These are phyloP conservation scores for Vanderwaltozyma polyspora DNA, from an alignment of 805 yeast genomes.

Conservation along the genomic window DNA sequence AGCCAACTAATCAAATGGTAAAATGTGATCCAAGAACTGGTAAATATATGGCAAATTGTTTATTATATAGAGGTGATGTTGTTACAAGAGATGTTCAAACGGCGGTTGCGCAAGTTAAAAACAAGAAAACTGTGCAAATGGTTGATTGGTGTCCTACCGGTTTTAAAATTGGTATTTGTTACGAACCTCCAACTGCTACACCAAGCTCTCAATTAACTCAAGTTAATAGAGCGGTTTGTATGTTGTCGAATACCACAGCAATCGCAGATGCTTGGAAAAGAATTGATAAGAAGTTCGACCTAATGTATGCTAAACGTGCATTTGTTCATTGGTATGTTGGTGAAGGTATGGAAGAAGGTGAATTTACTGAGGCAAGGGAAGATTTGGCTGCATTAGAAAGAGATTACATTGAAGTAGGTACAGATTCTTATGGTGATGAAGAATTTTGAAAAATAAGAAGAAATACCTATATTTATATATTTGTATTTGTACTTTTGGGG, in stretches of 20 bases:
- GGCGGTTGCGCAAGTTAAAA: conserved; percentile 87
- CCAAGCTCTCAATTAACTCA: conserved; percentile 82
- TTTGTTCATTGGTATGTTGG: conserved; percentile 99
- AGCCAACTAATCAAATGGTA: conserved; percentile 98
- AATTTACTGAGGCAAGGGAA: conserved; percentile 97
- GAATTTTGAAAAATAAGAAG: too few relatives aligned
- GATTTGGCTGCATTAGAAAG: conserved; percentile 95
- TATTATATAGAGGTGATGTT: conserved; percentile 96
- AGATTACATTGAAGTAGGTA: conserved; percentile 93
- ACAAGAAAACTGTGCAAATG: conserved; percentile 91
- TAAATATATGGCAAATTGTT: conserved; percentile 97
- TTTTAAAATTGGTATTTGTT: conserved; percentile 98
- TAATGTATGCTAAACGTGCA: conserved; percentile 98
- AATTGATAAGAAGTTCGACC: conserved; percentile 90
- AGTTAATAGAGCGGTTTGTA: conserved; percentile 93
- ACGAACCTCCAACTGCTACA: conserved; percentile 92
- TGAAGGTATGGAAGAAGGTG: conserved; percentile 99
- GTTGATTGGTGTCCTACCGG: conserved; percentile 99
- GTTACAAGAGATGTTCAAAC: conserved; percentile 96
- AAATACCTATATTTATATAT: too few relatives aligned
- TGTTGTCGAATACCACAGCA: conserved; percentile 96
- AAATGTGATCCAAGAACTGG: conserved; percentile 97
- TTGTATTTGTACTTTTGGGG: too few relatives aligned
- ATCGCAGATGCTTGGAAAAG: conserved; percentile 99
- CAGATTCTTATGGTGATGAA: conserved; percentile 77